Evolutionary conservation across 2,329 filamentous ascomycete genomes (phyloP).

Genomic region (Neofusicoccum sp.): DNA sequence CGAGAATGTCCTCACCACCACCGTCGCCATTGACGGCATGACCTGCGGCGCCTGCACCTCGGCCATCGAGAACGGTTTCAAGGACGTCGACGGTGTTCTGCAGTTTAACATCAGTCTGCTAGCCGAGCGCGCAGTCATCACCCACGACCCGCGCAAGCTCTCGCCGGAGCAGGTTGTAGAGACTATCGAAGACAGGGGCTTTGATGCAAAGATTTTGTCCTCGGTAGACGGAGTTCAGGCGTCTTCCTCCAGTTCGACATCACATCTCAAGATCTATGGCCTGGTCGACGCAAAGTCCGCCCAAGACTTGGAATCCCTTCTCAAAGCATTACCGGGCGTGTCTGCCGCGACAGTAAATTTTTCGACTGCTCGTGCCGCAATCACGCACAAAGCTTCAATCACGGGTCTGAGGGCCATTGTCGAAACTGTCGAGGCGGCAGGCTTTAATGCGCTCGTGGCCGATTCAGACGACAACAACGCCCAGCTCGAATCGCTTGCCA

Average conservation of each 20-base stretch:
- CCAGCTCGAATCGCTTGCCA: constrained; percentile 91
- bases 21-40: constrained; percentile 92
- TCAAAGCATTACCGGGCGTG: constrained; percentile 70
- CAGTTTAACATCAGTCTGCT: constrained; percentile 95
- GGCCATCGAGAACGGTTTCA: constrained; percentile 82
- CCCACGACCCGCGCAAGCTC: constrained; percentile 76
- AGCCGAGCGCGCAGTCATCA: constrained; percentile 86
- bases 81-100: constrained; percentile 72
- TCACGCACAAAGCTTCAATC: constrained; percentile 71
- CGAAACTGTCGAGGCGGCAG: constrained; percentile 76
- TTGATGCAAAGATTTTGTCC: constrained; percentile 81
- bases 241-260: constrained; percentile 59
- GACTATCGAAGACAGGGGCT: constrained; percentile 86
- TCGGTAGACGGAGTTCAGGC: constrained; percentile 63
- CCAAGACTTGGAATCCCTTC: constrained; percentile 67
- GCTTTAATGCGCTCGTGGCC: constrained; percentile 85
- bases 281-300: constrained; percentile 72
- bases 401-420: constrained; percentile 83
- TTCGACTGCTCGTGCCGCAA: constrained; percentile 70
- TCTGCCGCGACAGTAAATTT: constrained; percentile 73
- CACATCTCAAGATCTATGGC: constrained; percentile 85
- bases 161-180: constrained; percentile 74
- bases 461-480: constrained; percentile 96
- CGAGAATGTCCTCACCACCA: constrained; percentile 67
- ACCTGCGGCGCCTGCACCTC: constrained; percentile 96